phyloP scores from a whole-genome alignment of 306 rosid genomes.

The Cucumis cinereus region DNA sequence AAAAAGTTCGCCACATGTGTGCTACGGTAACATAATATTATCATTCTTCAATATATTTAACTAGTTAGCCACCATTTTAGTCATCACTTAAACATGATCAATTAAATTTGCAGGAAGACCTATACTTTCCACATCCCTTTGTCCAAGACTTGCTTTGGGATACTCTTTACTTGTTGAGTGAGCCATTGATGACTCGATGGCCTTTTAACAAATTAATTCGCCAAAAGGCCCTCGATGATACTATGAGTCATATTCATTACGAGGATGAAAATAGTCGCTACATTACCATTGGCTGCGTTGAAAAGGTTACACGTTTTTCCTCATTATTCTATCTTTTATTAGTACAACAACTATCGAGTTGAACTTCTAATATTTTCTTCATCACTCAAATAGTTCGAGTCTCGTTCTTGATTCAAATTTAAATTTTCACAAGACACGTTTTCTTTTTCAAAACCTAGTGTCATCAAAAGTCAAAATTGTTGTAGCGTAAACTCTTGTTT shows the following conservation, averaged over 20 bases:
- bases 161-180: constrained; percentile 3
- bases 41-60: no score
- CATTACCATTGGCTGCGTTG: constrained; percentile 19
- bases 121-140: constrained; percentile 11
- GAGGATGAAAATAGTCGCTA: constrained; percentile 26
- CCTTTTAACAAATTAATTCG: constrained; percentile 23
- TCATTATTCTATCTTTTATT: no score
- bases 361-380: no score
- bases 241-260: constrained; percentile 25
- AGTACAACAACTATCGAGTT: no score
- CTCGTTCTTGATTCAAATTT: no score
- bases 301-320: constrained; percentile 11
- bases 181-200: constrained; percentile 24
- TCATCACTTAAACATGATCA: no score
- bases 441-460: no score
- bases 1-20: constrained; percentile 12
- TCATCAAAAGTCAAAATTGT: no score
- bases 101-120: not conserved
- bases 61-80: not conserved
- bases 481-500: no score
- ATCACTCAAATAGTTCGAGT: no score
- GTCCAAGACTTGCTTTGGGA: constrained; percentile 21
- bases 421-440: no score
- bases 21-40: constrained; percentile 5
- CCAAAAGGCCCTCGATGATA: constrained; percentile 12